Evolutionary conservation across 129 eudicot species (phyloP), one percentile per base, ranked within the genome.

Genomic region (Ambrosia trifida): DNA sequence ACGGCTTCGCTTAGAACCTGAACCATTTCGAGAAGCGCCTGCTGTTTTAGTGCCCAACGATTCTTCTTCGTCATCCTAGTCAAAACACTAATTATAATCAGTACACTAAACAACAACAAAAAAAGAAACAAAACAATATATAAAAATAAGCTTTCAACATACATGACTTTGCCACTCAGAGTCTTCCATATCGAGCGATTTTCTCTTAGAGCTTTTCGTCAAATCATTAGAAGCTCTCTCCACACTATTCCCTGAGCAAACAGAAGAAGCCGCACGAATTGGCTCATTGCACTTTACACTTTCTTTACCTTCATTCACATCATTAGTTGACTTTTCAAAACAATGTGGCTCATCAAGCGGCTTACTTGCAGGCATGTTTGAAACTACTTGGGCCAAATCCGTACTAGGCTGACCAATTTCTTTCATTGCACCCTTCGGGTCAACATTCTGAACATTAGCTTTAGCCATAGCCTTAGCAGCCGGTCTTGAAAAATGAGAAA

Each of bases 1-100:
- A 62, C 99, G 96, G 80, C 91, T 88, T 84, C 97, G 88, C 78
- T 90, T 95, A 40, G 95, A 84, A 72, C 99, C 88, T 3, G 88
- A 31, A 77, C 89, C 89, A 72, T 88, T 86, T 66, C 96, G 80
- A 72, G 78, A 80, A 61, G 75, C 35, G 69, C 86, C 45, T 43
- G 86, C 72, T 50, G 84, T 88, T 65, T 78, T 85, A 8, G 69
- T 85, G 72, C 87, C 91, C 40, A 72, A 41, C 0, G 86, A 95
- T 68, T 88, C 99, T 62, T 89, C 90, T 38, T 95, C 99, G 74
- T 78, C 70, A 54, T 95, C 97, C 99, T 95, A 84, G 50, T 67
- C 18, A 75, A 72, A 45, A 63, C 40, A 31, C 64, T 63, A 20
- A 69, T 70, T 58, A 67, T 28, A 59, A 36, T 31, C 36, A 53